Evolutionary conservation across 2,329 filamentous ascomycete species (phyloP), one percentile per base, ranked within the genome.

Genomic region (Alternaria brassicicola): DNA sequence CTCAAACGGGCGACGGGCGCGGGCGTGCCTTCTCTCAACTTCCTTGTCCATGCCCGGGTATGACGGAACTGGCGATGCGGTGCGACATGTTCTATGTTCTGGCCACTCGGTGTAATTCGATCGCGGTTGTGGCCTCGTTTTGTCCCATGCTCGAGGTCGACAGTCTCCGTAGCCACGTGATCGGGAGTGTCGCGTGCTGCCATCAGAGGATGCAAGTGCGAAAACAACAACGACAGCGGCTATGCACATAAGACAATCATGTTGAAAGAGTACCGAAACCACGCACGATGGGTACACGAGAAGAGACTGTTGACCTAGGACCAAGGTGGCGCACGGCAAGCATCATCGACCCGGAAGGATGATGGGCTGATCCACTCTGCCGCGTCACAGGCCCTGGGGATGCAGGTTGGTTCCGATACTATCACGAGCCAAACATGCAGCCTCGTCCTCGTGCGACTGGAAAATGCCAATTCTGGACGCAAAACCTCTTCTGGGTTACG

Each of bases 1-100:
- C 52, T 43, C 36, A 53, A 63, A 25, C 60, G 63, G 45, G 57
- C 46, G 30, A 74, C 45, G 2, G 64, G 64, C 39, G 56, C 43
- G 4, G 70, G 71, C 9, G 68, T 52, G 28, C 54, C 52, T 10
- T 56, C 49, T 43, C 59, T 51, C 3, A 69, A 1, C 19, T 43
- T 61, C 23, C 43, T 55, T 59, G 61, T 66, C 62, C 59, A 64
- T 36, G 17, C 35, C 12, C 50, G 39, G 25, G 41, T 31, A n/a
- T 49, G 46, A 4, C 38, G 30, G 33, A 52, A 61, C 28, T 30
- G 53, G 21, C 46, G 45, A 31, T 48, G 61, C 5, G 54, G 13
- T 43, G 38, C 49, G 38, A 4, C 28, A 26, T 28, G 33, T n/a
- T 47, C 42, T 31, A n/a, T 28, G 19, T 19, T 33, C 28, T 17